phyloP scores from a whole-genome alignment of 257 asterid genomes.

The Pogostemon cablin region DNA sequence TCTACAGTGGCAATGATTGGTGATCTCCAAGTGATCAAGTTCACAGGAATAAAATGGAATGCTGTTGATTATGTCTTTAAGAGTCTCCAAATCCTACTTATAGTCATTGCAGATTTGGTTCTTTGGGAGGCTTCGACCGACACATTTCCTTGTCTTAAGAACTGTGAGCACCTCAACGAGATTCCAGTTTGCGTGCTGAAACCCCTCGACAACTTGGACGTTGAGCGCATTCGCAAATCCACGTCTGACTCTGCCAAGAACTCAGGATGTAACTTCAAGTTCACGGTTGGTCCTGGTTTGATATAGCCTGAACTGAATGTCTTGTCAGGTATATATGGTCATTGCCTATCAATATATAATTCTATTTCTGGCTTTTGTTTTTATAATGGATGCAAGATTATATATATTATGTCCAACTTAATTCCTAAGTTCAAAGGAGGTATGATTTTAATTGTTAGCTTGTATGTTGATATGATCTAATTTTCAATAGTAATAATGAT shows the following conservation, averaged over 20 bases:
- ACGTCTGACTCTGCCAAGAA: not conserved
- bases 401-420: too few relatives aligned
- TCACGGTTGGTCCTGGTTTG: not conserved
- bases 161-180: conserved; percentile 30
- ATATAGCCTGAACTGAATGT: not conserved
- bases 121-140: conserved; percentile 37
- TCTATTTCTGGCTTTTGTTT: too few relatives aligned
- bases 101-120: conserved; percentile 32
- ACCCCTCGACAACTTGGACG: conserved; percentile 38
- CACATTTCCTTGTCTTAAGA: conserved; percentile 38
- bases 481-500: too few relatives aligned
- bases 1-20: conserved; percentile 29
- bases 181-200: conserved; percentile 31
- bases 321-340: not conserved
- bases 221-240: not conserved
- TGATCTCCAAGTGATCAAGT: conserved; percentile 42
- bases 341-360: too few relatives aligned
- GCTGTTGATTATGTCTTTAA: conserved; percentile 14
- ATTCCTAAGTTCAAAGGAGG: too few relatives aligned
- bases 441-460: too few relatives aligned
- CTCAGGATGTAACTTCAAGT: not conserved
- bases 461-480: too few relatives aligned
- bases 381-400: too few relatives aligned
- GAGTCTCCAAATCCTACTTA: conserved; percentile 37
- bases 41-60: conserved; percentile 39